A percentile compares a stretch with the other conserved stretches of the same genome.
Conservation (phyloP, 1,284 basidiomycete genomes). For the Meripilus lineatus region DNA sequence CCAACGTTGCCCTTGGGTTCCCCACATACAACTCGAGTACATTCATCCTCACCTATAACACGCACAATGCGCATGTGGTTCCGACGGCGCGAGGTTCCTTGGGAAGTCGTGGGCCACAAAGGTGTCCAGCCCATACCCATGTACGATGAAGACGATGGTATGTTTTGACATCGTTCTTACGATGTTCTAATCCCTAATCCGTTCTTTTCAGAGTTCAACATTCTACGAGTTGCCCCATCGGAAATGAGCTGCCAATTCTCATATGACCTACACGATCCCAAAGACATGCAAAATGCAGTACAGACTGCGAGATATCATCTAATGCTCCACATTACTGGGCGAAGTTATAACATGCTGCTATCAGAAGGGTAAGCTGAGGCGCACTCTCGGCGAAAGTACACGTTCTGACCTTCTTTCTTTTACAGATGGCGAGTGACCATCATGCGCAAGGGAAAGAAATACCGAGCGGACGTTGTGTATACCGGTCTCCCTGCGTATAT, state of each 20-base stretch:
- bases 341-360: constrained; percentile 57
- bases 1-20: constrained; percentile 21
- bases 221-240: constrained; percentile 44
- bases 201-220: constrained; percentile 47
- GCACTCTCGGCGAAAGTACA: too few species aligned
- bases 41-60: too few species aligned
- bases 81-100: constrained; percentile 51
- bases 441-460: constrained; percentile 52
- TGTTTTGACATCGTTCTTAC: constrained; percentile 11
- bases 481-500: constrained; percentile 58
- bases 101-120: constrained; percentile 72
- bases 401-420: constrained; percentile 5
- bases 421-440: constrained; percentile 65
- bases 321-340: constrained; percentile 47
- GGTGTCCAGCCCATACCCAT: constrained; percentile 58
- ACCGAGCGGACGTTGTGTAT: constrained; percentile 67
- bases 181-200: neutral
- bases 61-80: constrained; percentile 31
- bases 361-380: constrained; percentile 53
- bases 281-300: constrained; percentile 46
- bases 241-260: constrained; percentile 57
- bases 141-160: constrained; percentile 58
- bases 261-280: constrained; percentile 44
- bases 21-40: neutral
- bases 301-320: constrained; percentile 61